A percentile compares a stretch with the other conserved stretches of the same genome.
Evolutionary conservation across 2,329 filamentous ascomycete species (phyloP).

Genomic region (Claviceps cyperi): DNA sequence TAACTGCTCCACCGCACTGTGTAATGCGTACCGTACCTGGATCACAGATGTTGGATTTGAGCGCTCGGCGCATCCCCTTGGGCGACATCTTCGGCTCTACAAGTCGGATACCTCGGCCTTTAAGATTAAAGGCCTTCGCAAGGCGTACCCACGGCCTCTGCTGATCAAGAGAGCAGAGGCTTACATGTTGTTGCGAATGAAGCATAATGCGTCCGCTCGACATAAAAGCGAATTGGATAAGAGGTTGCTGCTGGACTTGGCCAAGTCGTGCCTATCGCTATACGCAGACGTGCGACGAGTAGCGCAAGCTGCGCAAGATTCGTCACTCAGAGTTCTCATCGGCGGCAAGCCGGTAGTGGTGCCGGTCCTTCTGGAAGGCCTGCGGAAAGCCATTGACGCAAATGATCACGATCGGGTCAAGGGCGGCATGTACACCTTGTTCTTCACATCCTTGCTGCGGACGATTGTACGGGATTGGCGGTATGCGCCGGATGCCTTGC

Average conservation of each 20-base stretch:
- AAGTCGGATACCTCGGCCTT: conserved; percentile 80
- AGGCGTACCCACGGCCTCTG: conserved; percentile 84
- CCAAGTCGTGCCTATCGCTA: conserved; percentile 74
- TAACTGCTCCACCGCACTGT: conserved; percentile 82
- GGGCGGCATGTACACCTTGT: conserved; percentile 77
- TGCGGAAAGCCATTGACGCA: conserved; percentile 63
- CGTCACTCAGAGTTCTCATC: conserved; percentile 80
- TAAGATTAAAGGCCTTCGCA: conserved; percentile 84
- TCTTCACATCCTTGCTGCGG: conserved; percentile 79
- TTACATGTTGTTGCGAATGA: conserved; percentile 85
- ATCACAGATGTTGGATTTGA: conserved; percentile 97
- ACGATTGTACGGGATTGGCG: conserved; percentile 88
- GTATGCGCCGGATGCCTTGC: conserved; percentile 80
- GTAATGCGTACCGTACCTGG: conserved; percentile 86
- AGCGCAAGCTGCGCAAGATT: conserved; percentile 83
- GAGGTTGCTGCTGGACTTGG: conserved; percentile 68
- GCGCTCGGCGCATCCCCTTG: conserved; percentile 81
- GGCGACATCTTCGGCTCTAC: conserved; percentile 72
- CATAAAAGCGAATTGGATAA: conserved; percentile 87
- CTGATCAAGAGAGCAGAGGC: conserved; percentile 85
- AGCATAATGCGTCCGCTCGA: conserved; percentile 80
- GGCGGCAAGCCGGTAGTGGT: conserved; percentile 82
- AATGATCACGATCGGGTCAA: conserved; percentile 88
- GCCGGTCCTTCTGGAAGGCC: conserved; percentile 64
- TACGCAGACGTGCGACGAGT: conserved; percentile 95